Percentiles rank a stretch among this genome's conserved stretches.
Conservation (phyloP, 192 early-diverging fungal species). For the Coemansia sp. region DNA sequence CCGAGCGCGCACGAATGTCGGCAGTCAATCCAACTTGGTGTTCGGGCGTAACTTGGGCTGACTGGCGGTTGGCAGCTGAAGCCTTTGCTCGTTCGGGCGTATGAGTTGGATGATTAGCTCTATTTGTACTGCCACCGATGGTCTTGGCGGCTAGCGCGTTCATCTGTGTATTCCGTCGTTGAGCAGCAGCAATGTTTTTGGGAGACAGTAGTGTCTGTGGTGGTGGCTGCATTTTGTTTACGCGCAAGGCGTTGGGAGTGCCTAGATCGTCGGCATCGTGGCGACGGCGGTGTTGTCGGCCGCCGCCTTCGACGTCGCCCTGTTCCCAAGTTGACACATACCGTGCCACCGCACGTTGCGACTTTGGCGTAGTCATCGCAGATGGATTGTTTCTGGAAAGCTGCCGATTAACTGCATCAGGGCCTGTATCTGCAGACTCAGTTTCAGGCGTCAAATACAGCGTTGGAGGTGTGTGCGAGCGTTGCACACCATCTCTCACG, state of each 20-base stretch:
- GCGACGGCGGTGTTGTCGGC: slow-evolving; percentile 44
- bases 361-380: slow-evolving; percentile 39
- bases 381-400: not conserved
- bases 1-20: slow-evolving; percentile 20
- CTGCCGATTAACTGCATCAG: too few relatives aligned
- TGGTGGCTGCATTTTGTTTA: slow-evolving; percentile 12
- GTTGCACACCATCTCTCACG: slow-evolving; percentile 7
- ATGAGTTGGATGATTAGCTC: not conserved
- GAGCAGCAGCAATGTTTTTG: slow-evolving; percentile 33
- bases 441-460: not conserved
- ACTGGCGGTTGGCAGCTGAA: not conserved
- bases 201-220: slow-evolving; percentile 46
- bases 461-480: slow-evolving; percentile 16
- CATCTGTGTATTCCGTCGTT: slow-evolving; percentile 13
- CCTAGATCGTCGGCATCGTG: slow-evolving; percentile 12
- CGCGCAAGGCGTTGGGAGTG: slow-evolving; percentile 16
- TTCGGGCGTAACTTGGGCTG: slow-evolving; percentile 33
- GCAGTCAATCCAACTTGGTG: slow-evolving; percentile 37
- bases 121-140: not conserved
- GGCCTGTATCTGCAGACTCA: not conserved
- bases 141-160: slow-evolving; percentile 1
- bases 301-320: slow-evolving; percentile 43
- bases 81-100: slow-evolving; percentile 22
- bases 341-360: slow-evolving; percentile 11
- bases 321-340: slow-evolving; percentile 33